A percentile compares a stretch with the other conserved stretches of the same genome.
phyloP scores from a whole-genome alignment of 495 filamentous ascomycete genomes.

The Aspergillus asperescens region DNA sequence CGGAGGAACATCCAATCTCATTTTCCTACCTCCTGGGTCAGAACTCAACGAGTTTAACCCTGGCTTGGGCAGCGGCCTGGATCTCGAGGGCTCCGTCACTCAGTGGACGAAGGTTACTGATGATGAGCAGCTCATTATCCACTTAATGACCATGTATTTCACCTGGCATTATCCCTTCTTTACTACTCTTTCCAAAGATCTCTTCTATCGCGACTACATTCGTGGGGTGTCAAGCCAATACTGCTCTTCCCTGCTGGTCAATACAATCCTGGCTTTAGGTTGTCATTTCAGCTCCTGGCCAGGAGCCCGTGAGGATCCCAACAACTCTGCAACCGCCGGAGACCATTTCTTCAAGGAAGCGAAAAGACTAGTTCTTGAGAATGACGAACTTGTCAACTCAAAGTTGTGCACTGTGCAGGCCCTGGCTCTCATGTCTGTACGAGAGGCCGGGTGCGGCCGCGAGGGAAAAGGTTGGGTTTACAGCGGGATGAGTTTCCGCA shows the following conservation, averaged over 20 bases:
- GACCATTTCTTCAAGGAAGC: constrained; percentile 97
- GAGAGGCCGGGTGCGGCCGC: constrained; percentile 91
- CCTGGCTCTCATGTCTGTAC: constrained; percentile 89
- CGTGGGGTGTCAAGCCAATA: constrained; percentile 61
- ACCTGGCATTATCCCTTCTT: constrained; percentile 98
- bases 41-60: constrained; percentile 46
- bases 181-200: constrained; percentile 79
- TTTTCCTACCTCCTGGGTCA: constrained; percentile 62
- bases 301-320: constrained; percentile 61
- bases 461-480: constrained; percentile 98
- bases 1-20: constrained; percentile 89
- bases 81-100: constrained; percentile 47
- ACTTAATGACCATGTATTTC: constrained; percentile 96
- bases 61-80: constrained; percentile 18
- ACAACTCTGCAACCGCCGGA: constrained; percentile 79
- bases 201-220: constrained; percentile 85
- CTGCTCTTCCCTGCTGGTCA: constrained; percentile 85
- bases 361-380: constrained; percentile 80
- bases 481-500: constrained; percentile 97
- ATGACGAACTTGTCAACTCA: constrained; percentile 90
- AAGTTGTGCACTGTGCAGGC: constrained; percentile 93
- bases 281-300: constrained; percentile 86
- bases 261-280: constrained; percentile 92
- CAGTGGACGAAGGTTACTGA: constrained; percentile 87
- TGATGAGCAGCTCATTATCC: constrained; percentile 70